Evolutionary conservation across 2,329 filamentous ascomycete species (phyloP).

Genomic region (Dothideomycetidae sp.): DNA sequence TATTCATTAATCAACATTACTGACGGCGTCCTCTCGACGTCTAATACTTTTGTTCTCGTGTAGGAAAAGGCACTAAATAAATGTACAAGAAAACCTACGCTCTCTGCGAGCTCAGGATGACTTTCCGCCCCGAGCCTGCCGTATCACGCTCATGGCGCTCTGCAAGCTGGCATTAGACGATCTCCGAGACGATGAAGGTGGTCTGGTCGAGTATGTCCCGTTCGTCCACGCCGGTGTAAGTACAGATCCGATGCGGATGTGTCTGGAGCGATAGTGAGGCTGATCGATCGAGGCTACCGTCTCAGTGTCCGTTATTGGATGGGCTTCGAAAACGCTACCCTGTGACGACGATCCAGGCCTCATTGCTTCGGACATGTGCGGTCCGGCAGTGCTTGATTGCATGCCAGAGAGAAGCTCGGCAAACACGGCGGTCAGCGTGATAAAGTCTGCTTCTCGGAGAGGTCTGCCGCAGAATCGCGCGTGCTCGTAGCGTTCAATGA

Average conservation of each 20-base stretch:
- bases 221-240: not conserved
- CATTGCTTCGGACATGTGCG: not conserved
- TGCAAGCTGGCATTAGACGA: conserved; percentile 4
- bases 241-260: conserved; percentile 1
- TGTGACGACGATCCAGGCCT: not conserved
- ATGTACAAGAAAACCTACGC: too few species aligned
- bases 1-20: too few species aligned
- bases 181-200: not conserved
- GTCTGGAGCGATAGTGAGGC: not conserved
- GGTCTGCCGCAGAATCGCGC: conserved; percentile 66
- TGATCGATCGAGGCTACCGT: not conserved
- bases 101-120: too few species aligned
- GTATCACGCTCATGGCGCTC: conserved; percentile 5
- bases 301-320: not conserved
- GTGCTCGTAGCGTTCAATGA: conserved; percentile 65
- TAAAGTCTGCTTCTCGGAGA: conserved; percentile 57
- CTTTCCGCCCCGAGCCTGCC: conserved; percentile 5
- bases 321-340: not conserved
- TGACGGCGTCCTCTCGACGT: too few species aligned
- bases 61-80: too few species aligned
- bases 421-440: conserved; percentile 69
- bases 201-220: not conserved
- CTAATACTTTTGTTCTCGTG: too few species aligned
- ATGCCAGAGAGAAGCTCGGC: conserved; percentile 67
- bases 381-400: conserved; percentile 22